These are phyloP conservation scores for Diplodia sapinea DNA, from an alignment of 2,329 filamentous ascomycete species.

Conservation along the genomic window DNA sequence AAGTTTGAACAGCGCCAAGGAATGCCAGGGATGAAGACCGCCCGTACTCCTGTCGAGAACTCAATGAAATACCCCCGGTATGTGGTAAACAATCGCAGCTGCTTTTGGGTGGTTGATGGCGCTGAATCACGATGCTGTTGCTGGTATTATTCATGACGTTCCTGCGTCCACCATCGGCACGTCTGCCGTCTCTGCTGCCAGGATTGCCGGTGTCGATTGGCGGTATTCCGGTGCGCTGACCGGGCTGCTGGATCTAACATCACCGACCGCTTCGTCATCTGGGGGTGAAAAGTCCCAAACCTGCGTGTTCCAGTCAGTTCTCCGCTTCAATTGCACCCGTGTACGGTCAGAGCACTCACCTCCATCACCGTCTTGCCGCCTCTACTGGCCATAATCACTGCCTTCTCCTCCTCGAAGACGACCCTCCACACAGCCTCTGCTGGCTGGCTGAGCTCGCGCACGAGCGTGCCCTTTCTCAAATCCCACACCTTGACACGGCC, in stretches of 20 bases:
- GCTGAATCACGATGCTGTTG: slow-evolving; percentile 10
- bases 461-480: slow-evolving; percentile 84
- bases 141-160: slow-evolving; percentile 8
- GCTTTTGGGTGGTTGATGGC: slow-evolving; percentile 2
- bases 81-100: slow-evolving; percentile 11
- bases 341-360: slow-evolving; percentile 60
- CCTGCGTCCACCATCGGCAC: slow-evolving; percentile 27
- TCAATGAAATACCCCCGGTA: slow-evolving; percentile 19
- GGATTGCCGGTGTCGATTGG: slow-evolving; percentile 6
- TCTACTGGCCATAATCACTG: slow-evolving; percentile 90
- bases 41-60: slow-evolving; percentile 14
- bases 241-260: slow-evolving; percentile 49
- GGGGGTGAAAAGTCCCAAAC: slow-evolving; percentile 96
- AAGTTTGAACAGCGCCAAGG: slow-evolving; percentile 21
- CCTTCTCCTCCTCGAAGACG: slow-evolving; percentile 97
- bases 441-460: slow-evolving; percentile 87
- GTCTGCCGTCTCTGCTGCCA: slow-evolving; percentile 13
- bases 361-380: slow-evolving; percentile 94
- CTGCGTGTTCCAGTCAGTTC: slow-evolving; percentile 52
- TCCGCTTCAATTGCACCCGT: slow-evolving; percentile 15
- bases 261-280: slow-evolving; percentile 60
- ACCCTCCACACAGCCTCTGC: slow-evolving; percentile 97
- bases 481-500: slow-evolving; percentile 99
- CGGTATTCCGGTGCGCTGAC: slow-evolving; percentile 49
- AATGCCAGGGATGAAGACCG: slow-evolving; percentile 25